Evolutionary conservation across 257 asterid genomes (phyloP), one percentile per base, ranked within the genome.

Genomic region (Thymus quinquecostatus): DNA sequence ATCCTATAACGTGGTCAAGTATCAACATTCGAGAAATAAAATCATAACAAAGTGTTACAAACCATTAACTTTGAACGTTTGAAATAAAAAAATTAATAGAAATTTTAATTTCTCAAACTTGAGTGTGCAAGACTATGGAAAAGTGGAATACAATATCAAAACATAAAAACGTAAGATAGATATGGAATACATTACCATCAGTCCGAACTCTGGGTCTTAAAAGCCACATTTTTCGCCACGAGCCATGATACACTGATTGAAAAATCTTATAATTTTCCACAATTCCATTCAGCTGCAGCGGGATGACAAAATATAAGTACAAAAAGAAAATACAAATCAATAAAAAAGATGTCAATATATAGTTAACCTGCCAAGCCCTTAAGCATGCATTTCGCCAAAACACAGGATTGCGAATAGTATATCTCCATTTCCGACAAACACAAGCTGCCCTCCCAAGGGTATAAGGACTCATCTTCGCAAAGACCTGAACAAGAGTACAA

Each of bases 191-290:
- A 58, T 64, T 83, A 94, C 99, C 99, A 79, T 94, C 99, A 50
- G 96, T 86, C 62, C 99, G 90, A 69, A 94, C 84, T 84, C 99
- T 82, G 70, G 99, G 99, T 72, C 97, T 88, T 78, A 78, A 79
- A 70, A 94, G 93, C 99, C 99, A 94, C 99, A 94, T 94, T 83
- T 84, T 91, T 82, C 90, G 89, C 99, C 99, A 94, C n/a, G 96
- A 91, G 68, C 97, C 95, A 81, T 85, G 82, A 79, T 87, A 94
- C 41, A 53, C 66, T 3, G 82, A 86, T 48, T 91, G 97, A 30
- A 94, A 85, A 75, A 79, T 78, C 81, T 82, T 84, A 74, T 85
- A 94, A 78, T 89, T 91, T 75, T 89, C 96, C 69, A 77, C 84
- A 43, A 91, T 74, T 61, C 97, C 96, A 69, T 82, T 59, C 64